These are phyloP conservation scores for Tolypocladium pustulatum DNA, from an alignment of 2,329 filamentous ascomycete genomes.

Conservation along the genomic window DNA sequence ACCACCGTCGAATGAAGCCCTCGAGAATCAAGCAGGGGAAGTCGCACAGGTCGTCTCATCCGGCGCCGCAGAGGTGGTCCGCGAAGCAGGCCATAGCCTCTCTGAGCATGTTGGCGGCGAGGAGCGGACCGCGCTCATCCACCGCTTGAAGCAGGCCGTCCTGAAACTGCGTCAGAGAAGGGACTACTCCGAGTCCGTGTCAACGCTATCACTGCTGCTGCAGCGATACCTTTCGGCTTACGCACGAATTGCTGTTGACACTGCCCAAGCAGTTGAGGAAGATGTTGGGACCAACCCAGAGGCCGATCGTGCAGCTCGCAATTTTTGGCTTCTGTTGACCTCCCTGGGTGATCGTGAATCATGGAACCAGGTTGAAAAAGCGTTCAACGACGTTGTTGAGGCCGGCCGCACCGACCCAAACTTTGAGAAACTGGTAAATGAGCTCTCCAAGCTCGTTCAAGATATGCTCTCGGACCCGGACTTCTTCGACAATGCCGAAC, in stretches of 20 bases:
- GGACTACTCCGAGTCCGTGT: slow-evolving; percentile 82
- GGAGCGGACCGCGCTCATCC: slow-evolving; percentile 61
- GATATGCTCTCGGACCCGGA: slow-evolving; percentile 75
- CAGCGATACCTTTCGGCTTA: slow-evolving; percentile 72
- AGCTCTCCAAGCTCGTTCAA: slow-evolving; percentile 65
- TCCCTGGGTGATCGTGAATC: slow-evolving; percentile 65
- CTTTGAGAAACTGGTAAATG: slow-evolving; percentile 66
- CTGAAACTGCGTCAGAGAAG: slow-evolving; percentile 61
- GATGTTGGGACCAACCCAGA: slow-evolving; percentile 65
- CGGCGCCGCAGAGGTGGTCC: slow-evolving; percentile 39
- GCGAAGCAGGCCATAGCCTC: slow-evolving; percentile 58
- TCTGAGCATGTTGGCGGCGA: slow-evolving; percentile 62
- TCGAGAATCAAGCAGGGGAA: slow-evolving; percentile 46
- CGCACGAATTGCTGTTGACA: slow-evolving; percentile 59
- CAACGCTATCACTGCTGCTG: slow-evolving; percentile 63
- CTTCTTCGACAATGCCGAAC: slow-evolving; percentile 68
- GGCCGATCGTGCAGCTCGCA: slow-evolving; percentile 63
- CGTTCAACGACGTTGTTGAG: slow-evolving; percentile 59
- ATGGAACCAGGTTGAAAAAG: slow-evolving; percentile 65
- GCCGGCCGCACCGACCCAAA: slow-evolving; percentile 70
- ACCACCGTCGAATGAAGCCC: slow-evolving; percentile 50
- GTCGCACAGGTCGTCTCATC: slow-evolving; percentile 44
- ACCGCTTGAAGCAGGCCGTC: slow-evolving; percentile 68
- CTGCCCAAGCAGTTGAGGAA: slow-evolving; percentile 54
- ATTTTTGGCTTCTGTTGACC: slow-evolving; percentile 71